Evolutionary conservation across 345 rosid genomes (phyloP), one percentile per base, ranked within the genome.

Genomic region (Dipteronia sinensis): DNA sequence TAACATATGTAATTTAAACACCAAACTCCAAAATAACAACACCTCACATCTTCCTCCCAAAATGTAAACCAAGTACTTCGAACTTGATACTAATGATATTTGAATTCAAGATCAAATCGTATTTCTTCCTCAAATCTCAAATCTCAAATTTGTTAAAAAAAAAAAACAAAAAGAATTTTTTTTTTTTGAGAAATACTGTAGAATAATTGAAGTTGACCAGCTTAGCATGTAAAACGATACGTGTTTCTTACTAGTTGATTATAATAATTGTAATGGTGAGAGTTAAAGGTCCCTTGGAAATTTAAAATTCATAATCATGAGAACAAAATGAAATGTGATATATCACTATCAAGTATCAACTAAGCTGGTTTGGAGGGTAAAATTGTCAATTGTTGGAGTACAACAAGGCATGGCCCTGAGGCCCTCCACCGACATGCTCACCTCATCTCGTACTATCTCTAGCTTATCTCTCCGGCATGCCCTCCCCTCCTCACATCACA

Each of bases 371-470:
- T 2, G 29, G 49, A 76, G 81, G 84, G 76, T 73, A 76, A 25
- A 72, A 19, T 80, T 75, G 80, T 85, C 75, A 80, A 80, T 84
- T 74, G 51, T 34, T 34, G 38, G 6, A 4, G 6, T 34, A 34
- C 38, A 34, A 34, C 38, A 59, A 25, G 56, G 69, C 12, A 68
- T 68, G 83, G 74, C 74, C 75, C 77, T 8, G 9, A 40, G 34
- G 34, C 34, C 46, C 46, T 17, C 69, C 64, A 77, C 74, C 79
- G 78, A 80, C 79, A 66, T 62, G 65, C 77, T 77, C 62, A 58
- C 74, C 74, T 47, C 73, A 65, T 73, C 31, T 56, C n/a, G 34
- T 22, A 17, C 69, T 23, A 23, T 17, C 59, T 63, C 59, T 42
- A 16, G 27, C 69, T 63, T 74, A 17, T 55, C 65, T 56, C 9